These are phyloP conservation scores for Metschnikowia rubicola DNA, from an alignment of 805 yeast genomes.

Conservation along the genomic window DNA sequence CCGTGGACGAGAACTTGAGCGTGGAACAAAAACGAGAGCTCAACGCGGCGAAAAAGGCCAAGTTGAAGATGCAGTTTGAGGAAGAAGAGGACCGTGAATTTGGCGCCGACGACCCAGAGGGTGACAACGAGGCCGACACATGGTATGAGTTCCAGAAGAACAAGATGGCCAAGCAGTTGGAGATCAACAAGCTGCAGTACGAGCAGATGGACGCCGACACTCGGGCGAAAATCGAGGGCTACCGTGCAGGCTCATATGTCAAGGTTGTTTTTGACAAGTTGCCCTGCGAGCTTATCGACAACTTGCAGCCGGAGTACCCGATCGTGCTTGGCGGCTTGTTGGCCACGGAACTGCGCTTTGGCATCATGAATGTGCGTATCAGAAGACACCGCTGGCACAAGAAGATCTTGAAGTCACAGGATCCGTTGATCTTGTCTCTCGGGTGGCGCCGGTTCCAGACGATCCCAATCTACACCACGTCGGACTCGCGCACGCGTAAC, in stretches of 20 bases:
- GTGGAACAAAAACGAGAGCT: slow-evolving; percentile 72
- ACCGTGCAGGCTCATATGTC: slow-evolving; percentile 89
- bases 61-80: slow-evolving; percentile 84
- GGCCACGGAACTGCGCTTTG: slow-evolving; percentile 89
- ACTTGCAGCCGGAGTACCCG: slow-evolving; percentile 83
- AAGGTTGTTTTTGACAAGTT: slow-evolving; percentile 76
- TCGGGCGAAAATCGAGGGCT: slow-evolving; percentile 84
- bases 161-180: slow-evolving; percentile 92
- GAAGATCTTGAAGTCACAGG: slow-evolving; percentile 90
- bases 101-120: slow-evolving; percentile 79
- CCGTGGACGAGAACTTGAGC: slow-evolving; percentile 42
- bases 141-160: slow-evolving; percentile 98
- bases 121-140: slow-evolving; percentile 72
- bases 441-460: slow-evolving; percentile 99
- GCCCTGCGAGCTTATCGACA: slow-evolving; percentile 87
- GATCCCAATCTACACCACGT: slow-evolving; percentile 89
- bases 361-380: slow-evolving; percentile 86
- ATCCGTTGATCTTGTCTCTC: slow-evolving; percentile 86
- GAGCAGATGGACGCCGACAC: slow-evolving; percentile 72
- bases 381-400: slow-evolving; percentile 99
- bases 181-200: slow-evolving; percentile 81
- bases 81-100: slow-evolving; percentile 63
- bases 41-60: slow-evolving; percentile 87
- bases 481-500: slow-evolving; percentile 96
- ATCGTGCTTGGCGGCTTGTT: slow-evolving; percentile 86